Base-by-base conservation (phyloP, 805 yeast species). In the Hanseniaspora jakobsenii region DNA sequence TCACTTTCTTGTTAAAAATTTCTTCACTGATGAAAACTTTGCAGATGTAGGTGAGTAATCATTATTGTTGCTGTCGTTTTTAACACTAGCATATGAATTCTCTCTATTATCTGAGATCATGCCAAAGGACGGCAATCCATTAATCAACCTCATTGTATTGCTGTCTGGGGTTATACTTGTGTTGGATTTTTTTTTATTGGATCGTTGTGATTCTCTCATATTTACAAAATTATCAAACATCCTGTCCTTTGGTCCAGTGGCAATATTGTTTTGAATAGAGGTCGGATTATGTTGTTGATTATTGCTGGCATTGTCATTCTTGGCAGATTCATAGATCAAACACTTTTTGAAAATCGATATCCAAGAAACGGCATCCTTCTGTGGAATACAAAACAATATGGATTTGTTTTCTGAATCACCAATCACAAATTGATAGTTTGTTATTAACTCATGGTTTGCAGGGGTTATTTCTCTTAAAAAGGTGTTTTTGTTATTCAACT, bases 401-500 rank as follows among this genome's bases (percentile, higher is more conserved):
- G 23, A 60, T 64, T n/a, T 0, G 83, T 75, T 48, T 69, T 70
- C 27, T 79, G 69, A 5, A 14, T 42, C 46, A 23, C 22, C 29
- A n/a, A 42, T 18, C 1, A 77, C 79, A 63, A 79, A 77, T 12
- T 55, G 42, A 13, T 48, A 48, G 16, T 63, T 53, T 0, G 76
- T 74, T 3, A 64, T 55, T 2, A 68, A 61, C 2, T 67, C 68
- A 7, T 62, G 43, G 44, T 55, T 49, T 41, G 63, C 57, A 35
- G 61, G 9, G 68, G 64, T 61, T 14, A 80, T 64, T 55, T 81
- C 89, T 52, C 73, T 78, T 51, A 81, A 66, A 41, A 62, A 70
- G 14, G 75, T 62, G 12, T 72, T 72, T 1, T 74, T 65, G 51
- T 70, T 72, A 4, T 69, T 64, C 32, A 80, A 57, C 50, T 68